Evolutionary conservation across 306 rosid genomes (phyloP).

Genomic region (Vicia faba): DNA sequence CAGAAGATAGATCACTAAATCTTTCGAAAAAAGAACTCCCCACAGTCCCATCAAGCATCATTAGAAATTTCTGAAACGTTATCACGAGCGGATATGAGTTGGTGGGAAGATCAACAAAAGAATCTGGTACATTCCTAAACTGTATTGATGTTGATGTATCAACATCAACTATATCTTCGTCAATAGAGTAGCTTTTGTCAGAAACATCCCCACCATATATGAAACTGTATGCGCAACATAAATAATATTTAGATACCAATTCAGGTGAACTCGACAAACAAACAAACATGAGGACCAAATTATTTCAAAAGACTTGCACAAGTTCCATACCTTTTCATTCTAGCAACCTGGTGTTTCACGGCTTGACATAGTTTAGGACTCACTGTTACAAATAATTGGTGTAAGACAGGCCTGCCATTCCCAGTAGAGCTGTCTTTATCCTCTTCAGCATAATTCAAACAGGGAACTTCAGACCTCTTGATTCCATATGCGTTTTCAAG

Average conservation of each 20-base stretch:
- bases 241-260: conserved; percentile 9
- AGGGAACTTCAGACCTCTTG: conserved; percentile 11
- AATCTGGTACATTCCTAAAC: conserved; percentile 57
- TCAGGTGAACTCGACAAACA: too few relatives aligned
- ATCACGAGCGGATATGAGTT: conserved; percentile 65
- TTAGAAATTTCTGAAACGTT: conserved; percentile 71
- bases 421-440: conserved; percentile 25
- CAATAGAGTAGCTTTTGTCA: conserved; percentile 24
- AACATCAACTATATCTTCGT: conserved; percentile 55
- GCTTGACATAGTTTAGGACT: conserved; percentile 78
- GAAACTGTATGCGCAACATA: conserved; percentile 41
- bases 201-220: conserved; percentile 41
- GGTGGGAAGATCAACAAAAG: conserved; percentile 54
- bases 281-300: too few relatives aligned
- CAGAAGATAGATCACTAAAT: conserved; percentile 43
- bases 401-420: conserved; percentile 36
- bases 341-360: conserved; percentile 60
- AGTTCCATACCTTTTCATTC: conserved; percentile 64
- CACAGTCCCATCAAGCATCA: conserved; percentile 84
- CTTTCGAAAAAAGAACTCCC: conserved; percentile 68
- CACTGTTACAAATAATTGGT: conserved; percentile 78
- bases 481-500: conserved; percentile 31
- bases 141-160: conserved; percentile 47
- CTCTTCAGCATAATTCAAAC: conserved; percentile 29
- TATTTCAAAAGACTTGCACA: too few relatives aligned